Percentiles rank a stretch among this genome's conserved stretches.
These are phyloP conservation scores for Metschnikowia colocasiae DNA, from an alignment of 805 yeast genomes.

Conservation along the genomic window DNA sequence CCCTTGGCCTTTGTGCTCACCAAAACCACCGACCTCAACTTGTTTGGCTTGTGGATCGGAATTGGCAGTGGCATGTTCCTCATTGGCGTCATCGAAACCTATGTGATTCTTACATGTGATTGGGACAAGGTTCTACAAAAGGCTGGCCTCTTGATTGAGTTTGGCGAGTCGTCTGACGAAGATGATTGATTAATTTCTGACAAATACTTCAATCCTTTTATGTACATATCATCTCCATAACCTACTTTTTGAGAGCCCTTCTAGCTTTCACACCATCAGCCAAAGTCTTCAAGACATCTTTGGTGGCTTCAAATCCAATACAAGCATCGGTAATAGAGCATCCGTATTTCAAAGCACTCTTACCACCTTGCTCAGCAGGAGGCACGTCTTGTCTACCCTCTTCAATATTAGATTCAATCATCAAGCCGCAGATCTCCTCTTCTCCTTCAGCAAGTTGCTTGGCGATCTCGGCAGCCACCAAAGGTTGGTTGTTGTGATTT, in stretches of 20 bases:
- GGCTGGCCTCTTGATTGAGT: constrained; percentile 26
- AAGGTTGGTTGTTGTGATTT: constrained; percentile 93
- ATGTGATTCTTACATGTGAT: constrained; percentile 45
- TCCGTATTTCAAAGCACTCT: constrained; percentile 75
- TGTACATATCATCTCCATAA: not conserved
- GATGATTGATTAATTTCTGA: not conserved
- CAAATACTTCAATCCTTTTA: not conserved
- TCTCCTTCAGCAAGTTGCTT: constrained; percentile 82
- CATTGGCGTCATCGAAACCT: constrained; percentile 48
- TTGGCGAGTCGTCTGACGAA: constrained; percentile 13
- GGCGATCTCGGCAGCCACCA: constrained; percentile 78
- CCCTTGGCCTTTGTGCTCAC: constrained; percentile 65
- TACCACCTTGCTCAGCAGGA: constrained; percentile 41
- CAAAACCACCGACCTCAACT: constrained; percentile 36
- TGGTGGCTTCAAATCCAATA: constrained; percentile 89
- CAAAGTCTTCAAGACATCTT: constrained; percentile 68
- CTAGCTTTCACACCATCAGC: constrained; percentile 82
- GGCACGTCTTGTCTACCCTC: constrained; percentile 91
- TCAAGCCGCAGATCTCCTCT: constrained; percentile 77
- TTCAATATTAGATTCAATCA: constrained; percentile 90
- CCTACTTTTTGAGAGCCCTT: constrained; percentile 40
- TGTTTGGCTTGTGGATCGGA: constrained; percentile 74
- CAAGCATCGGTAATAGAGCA: constrained; percentile 97
- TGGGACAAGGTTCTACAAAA: constrained; percentile 47
- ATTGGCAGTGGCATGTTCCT: constrained; percentile 60